Evolutionary conservation across 2,329 filamentous ascomycete species (phyloP).

Genomic region (Thielaviopsis euricoi): DNA sequence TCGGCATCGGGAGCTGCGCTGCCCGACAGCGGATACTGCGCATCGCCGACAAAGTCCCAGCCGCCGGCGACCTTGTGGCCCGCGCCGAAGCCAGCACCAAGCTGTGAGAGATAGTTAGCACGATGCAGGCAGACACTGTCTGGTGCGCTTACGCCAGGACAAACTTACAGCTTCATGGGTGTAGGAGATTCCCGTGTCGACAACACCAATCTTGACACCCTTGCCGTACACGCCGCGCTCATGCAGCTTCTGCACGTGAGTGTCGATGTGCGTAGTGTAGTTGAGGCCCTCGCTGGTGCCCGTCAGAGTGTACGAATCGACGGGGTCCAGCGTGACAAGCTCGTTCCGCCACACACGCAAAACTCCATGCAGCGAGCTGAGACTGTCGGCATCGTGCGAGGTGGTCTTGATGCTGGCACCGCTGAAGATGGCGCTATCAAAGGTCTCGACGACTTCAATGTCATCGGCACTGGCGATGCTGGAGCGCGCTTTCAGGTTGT

Average conservation of each 20-base stretch:
- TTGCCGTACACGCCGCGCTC: conserved; percentile 22
- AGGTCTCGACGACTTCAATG: neutral
- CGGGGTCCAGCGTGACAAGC: neutral
- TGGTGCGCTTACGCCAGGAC: no score
- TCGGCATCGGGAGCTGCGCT: conserved; percentile 6
- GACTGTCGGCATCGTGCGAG: conserved; percentile 19
- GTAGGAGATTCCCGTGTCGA: conserved; percentile 26
- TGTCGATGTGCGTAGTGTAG: conserved; percentile 22
- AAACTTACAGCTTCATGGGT: conserved; percentile 16
- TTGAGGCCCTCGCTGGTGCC: conserved; percentile 13
- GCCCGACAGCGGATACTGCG: neutral
- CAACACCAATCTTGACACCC: conserved; percentile 23
- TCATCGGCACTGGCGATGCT: neutral
- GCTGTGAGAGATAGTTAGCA: no score
- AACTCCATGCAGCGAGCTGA: conserved; percentile 20
- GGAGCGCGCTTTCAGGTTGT: neutral
- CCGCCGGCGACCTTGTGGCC: conserved; percentile 23
- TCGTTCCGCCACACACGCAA: conserved; percentile 20
- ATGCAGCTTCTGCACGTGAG: conserved; percentile 24
- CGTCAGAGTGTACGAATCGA: neutral
- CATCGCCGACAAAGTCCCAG: conserved; percentile 21
- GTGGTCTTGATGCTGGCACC: conserved; percentile 21
- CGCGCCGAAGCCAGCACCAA: conserved; percentile 23
- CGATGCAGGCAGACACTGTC: no score
- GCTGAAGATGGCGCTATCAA: conserved; percentile 19